phyloP scores from a whole-genome alignment of 495 filamentous ascomycete species.

The Hypomontagnella monticulosa region DNA sequence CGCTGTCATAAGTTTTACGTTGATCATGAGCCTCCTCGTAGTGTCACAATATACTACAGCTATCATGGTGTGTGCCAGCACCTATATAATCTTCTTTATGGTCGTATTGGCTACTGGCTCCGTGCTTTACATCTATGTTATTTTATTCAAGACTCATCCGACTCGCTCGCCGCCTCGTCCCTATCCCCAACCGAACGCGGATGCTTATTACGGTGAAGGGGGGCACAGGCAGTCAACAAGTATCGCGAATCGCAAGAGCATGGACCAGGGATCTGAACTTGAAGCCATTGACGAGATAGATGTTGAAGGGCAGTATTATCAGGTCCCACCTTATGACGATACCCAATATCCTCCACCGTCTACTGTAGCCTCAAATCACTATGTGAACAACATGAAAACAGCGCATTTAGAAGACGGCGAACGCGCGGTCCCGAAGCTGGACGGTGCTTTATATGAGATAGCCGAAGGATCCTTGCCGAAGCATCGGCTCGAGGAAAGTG shows the following conservation, averaged over 20 bases:
- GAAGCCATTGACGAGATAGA: no score
- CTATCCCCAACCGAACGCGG: not conserved
- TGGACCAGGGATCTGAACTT: not conserved
- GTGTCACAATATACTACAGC: not conserved
- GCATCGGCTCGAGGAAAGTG: not conserved
- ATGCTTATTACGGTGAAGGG: not conserved
- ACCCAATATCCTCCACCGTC: no score
- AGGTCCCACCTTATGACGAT: no score
- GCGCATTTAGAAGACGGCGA: no score
- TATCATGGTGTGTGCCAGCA: not conserved
- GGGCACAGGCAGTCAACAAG: not conserved
- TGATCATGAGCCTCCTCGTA: not conserved
- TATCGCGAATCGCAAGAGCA: not conserved
- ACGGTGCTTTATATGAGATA: not conserved
- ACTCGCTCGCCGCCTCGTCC: not conserved
- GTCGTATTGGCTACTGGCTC: not conserved
- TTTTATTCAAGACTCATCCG: constrained; percentile 17
- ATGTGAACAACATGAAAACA: no score
- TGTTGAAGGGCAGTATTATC: no score
- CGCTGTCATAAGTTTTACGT: not conserved
- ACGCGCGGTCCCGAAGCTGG: not conserved
- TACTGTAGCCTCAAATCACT: no score
- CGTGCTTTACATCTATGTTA: not conserved
- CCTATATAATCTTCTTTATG: constrained; percentile 2
- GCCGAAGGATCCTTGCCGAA: not conserved